Base-by-base conservation (phyloP, 768 basidiomycete species). In the Tricholoma saponaceum region DNA sequence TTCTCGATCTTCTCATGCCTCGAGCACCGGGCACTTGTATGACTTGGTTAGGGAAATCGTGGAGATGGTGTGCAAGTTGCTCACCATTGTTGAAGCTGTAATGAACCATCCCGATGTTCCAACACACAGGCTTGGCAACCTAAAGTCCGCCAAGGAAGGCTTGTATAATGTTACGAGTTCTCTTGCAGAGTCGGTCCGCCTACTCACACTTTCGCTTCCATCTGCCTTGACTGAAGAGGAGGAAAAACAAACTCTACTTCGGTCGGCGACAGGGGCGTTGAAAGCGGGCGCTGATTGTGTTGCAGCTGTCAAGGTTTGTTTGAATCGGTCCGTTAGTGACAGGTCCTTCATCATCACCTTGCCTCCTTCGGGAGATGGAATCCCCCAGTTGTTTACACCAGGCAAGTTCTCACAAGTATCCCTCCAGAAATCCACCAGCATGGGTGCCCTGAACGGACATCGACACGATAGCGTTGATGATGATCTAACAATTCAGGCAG, bases 41-140 rank as follows among this genome's bases (percentile, higher is more conserved):
- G 95, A 98, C 63, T 83, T 98, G 54, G 92, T 95, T n/a, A 84
- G 89, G 52, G 92, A 96, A 73, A 90, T 95, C 49, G 90, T 98
- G 52, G 94, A 96, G 70, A 87, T 89, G 75, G 94, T 97, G 20
- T 90, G 92, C 75, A 91, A 90, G 67, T 79, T 97, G 58, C 81
- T 99, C 54, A 89, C 87, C 28, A 86, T 98, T 55, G 93, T 96
- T 49, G 96, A 98, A 69, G 86, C 88, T 8, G 91, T 97, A 41
- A 83, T 88, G 66, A 81, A 81, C 52, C 89, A 92, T 66, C 84
- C 88, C 2, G 86, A 86, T 47, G 77, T 95, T 41, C 82, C 84
- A 35, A 65, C 74, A 28, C 76, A 83, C 59, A 87, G 89, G 66
- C 72, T 89, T 12, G 81, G 80, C 22, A 79, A 80, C 66, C 79